A percentile compares a stretch with the other conserved stretches of the same genome.
Conservation (phyloP, 225 moss, liverwort and hornwort species). For the Pseudoscleropodium purum region DNA sequence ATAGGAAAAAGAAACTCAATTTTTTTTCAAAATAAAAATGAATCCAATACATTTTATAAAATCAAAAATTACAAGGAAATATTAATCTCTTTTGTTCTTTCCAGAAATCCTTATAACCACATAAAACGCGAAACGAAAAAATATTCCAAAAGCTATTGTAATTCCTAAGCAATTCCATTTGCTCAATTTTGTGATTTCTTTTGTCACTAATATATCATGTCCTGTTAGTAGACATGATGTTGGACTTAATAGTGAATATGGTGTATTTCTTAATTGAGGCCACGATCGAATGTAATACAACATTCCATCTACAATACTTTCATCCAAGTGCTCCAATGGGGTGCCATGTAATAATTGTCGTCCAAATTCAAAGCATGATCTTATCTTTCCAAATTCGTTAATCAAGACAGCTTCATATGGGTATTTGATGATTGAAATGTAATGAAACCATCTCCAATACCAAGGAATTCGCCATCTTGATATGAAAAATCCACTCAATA, state of each 20-base stretch:
- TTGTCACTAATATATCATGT: constrained; percentile 22
- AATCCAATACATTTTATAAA: neutral
- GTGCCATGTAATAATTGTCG: constrained; percentile 44
- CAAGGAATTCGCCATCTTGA: constrained; percentile 39
- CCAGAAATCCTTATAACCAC: constrained; percentile 25
- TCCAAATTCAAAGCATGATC: constrained; percentile 50
- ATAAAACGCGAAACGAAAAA: constrained; percentile 55
- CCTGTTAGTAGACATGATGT: constrained; percentile 46
- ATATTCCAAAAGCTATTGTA: constrained; percentile 52
- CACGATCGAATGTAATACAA: constrained; percentile 5
- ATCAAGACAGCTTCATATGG: constrained; percentile 70
- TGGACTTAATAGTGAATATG: constrained; percentile 18
- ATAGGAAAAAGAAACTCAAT: neutral
- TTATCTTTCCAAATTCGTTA: constrained; percentile 47
- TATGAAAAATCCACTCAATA: constrained; percentile 80
- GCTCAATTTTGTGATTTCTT: constrained; percentile 28
- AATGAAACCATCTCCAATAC: constrained; percentile 88
- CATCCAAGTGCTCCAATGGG: constrained; percentile 30
- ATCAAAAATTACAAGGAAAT: too few species aligned
- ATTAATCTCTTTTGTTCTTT: constrained; percentile 22
- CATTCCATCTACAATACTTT: constrained; percentile 12
- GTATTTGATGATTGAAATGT: constrained; percentile 72
- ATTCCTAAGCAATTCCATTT: constrained; percentile 68
- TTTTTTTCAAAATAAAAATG: neutral
- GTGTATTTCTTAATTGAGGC: constrained; percentile 10